A percentile compares a stretch with the other conserved stretches of the same genome.
phyloP scores from a whole-genome alignment of 2,329 filamentous ascomycete genomes.

The Epichloe hybrida region DNA sequence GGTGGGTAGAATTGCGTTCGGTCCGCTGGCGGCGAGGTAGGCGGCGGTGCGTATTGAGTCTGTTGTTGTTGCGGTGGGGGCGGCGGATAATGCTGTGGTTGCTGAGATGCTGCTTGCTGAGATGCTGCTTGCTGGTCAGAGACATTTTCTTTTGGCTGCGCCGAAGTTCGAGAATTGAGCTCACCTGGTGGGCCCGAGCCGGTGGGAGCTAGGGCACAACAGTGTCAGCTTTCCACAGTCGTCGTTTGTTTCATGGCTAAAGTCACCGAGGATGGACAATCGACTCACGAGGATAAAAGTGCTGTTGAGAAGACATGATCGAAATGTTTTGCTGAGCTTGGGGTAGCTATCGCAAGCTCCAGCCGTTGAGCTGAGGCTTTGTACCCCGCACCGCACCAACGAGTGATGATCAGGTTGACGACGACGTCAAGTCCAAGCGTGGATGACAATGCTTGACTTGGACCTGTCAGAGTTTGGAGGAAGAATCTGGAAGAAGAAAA shows the following conservation, averaged over 20 bases:
- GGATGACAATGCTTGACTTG: neutral
- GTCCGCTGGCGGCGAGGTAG: conserved; percentile 32
- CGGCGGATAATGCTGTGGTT: conserved; percentile 9
- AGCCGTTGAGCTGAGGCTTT: neutral
- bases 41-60: conserved; percentile 32
- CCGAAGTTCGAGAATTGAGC: neutral
- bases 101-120: conserved; percentile 7
- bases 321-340: neutral
- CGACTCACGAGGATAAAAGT: conserved; percentile 35
- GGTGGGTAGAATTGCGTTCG: conserved; percentile 30
- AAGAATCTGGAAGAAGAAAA: too few species aligned
- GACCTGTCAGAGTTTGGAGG: too few species aligned
- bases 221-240: neutral
- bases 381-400: neutral
- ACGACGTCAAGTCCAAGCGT: neutral
- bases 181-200: conserved; percentile 11
- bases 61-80: conserved; percentile 15
- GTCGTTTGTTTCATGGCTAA: neutral
- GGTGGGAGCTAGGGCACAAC: conserved; percentile 6
- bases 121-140: neutral
- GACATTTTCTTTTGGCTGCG: neutral
- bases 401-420: neutral
- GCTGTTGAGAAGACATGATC: conserved; percentile 26
- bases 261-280: neutral
- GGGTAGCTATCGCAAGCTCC: neutral